Evolutionary conservation across 352 stramenopile species (phyloP), one percentile per base, ranked within the genome.

Genomic region (Phytophthora cactorum): DNA sequence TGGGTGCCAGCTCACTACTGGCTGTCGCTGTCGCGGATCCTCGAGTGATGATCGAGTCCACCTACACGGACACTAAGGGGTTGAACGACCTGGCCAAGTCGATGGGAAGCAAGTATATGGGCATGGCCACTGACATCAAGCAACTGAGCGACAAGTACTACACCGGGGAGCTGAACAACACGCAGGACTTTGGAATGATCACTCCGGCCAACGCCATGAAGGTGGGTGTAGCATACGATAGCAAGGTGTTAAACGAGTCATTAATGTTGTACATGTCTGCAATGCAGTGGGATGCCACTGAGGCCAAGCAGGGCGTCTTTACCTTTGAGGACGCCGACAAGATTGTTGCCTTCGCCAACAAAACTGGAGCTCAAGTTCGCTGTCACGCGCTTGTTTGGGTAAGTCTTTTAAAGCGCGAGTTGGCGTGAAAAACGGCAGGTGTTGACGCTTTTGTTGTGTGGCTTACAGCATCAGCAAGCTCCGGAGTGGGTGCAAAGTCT

Each of bases 201-300:
- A 79, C 68, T 34, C 72, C 68, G n/a, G 38, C 51, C 2, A 74
- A 77, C 41, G 51, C 72, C 7, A 79, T 79, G 72, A 74, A 67
- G 62, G 71, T 78, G 28, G 22, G 57, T 47, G 32, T 15, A 4
- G 10, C 5, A 17, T 43, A 43, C 36, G 10, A 52, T 58, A 11
- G 39, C 14, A 22, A 46, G 28, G 12, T 22, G 17, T 22, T 63
- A 27, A 70, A 36, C 3, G 12, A 27, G 36, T 43, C n/a, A 43
- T n/a, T 17, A 4, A 47, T 38, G 25, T 51, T 7, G 36, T 22
- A 22, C 17, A 22, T 22, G 17, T 22, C 17, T 22, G 17, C 50
- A 32, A 31, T 50, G 56, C 32, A 76, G 69, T 77, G 69, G 69
- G 51, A 74, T 49, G 63, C 58, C 7, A 76, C 63, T 14, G 67